Evolutionary conservation across 2,329 filamentous ascomycete species (phyloP).

Genomic region (Aspergillus vadensis): DNA sequence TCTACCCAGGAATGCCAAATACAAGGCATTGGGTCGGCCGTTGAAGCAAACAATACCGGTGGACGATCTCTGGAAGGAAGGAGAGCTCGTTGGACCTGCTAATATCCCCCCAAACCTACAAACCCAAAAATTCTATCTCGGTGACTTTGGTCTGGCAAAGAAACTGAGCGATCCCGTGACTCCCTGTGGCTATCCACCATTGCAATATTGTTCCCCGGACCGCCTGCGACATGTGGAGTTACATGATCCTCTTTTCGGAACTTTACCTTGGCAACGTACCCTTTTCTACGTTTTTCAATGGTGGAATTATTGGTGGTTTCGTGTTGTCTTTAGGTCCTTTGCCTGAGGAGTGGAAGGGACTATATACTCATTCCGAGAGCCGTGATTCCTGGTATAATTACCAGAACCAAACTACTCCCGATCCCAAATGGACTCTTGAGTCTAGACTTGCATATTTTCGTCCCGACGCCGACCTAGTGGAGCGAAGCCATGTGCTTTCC

Average conservation of each 20-base stretch:
- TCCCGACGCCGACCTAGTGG: conserved; percentile 23
- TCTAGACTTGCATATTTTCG: conserved; percentile 17
- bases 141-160: conserved; percentile 32
- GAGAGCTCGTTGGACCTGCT: conserved; percentile 28
- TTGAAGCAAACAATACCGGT: conserved; percentile 28
- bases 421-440: conserved; percentile 13
- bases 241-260: conserved; percentile 31
- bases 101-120: conserved; percentile 24
- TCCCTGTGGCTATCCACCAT: conserved; percentile 4
- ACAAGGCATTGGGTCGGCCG: conserved; percentile 29
- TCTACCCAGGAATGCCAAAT: conserved; percentile 29
- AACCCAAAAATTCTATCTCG: conserved; percentile 32
- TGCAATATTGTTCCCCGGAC: conserved; percentile 29
- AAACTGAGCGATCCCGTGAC: conserved; percentile 21
- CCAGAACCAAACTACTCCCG: conserved; percentile 16
- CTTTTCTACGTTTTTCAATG: conserved; percentile 18
- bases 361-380: conserved; percentile 15
- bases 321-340: conserved; percentile 27
- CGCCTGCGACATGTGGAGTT: conserved; percentile 37
- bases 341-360: conserved; percentile 29
- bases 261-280: conserved; percentile 27
- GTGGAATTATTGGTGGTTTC: conserved; percentile 25
- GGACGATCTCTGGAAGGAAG: conserved; percentile 26
- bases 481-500: conserved; percentile 25
- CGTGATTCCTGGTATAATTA: conserved; percentile 35